Conservation (phyloP, 371 early-diverging fungal species). For the Lichtheimia ornata region DNA sequence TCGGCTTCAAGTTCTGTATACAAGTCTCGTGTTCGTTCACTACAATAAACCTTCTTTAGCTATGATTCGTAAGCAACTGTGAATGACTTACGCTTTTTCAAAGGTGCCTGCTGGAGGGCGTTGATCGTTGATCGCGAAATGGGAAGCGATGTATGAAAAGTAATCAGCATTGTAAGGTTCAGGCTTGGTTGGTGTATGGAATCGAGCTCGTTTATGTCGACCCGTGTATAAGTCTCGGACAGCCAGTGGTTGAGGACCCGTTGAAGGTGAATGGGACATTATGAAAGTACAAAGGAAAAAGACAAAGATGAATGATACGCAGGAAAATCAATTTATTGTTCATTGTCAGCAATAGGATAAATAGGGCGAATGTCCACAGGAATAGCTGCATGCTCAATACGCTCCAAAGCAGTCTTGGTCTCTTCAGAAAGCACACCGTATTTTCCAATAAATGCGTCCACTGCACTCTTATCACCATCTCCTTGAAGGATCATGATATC, state of each 20-base stretch:
- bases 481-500: constrained; percentile 80
- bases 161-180: neutral
- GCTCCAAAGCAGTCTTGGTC: constrained; percentile 57
- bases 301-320: neutral
- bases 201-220: neutral
- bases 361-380: constrained; percentile 56
- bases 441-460: constrained; percentile 59
- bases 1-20: constrained; percentile 5
- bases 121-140: neutral
- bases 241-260: neutral
- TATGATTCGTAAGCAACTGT: neutral
- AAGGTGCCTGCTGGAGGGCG: neutral
- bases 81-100: constrained; percentile 2
- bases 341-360: constrained; percentile 34
- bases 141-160: constrained; percentile 1
- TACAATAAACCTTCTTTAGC: neutral
- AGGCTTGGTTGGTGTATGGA: neutral
- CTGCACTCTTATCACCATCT: constrained; percentile 72
- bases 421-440: constrained; percentile 58
- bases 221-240: neutral
- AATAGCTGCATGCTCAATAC: constrained; percentile 53
- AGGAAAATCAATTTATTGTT: neutral
- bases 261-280: neutral
- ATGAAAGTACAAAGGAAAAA: neutral
- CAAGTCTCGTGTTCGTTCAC: constrained; percentile 4